Percentiles rank a stretch among this genome's conserved stretches.
These are phyloP conservation scores for Gloeophyllum trabeum DNA, from an alignment of 768 basidiomycete genomes.

Conservation along the genomic window DNA sequence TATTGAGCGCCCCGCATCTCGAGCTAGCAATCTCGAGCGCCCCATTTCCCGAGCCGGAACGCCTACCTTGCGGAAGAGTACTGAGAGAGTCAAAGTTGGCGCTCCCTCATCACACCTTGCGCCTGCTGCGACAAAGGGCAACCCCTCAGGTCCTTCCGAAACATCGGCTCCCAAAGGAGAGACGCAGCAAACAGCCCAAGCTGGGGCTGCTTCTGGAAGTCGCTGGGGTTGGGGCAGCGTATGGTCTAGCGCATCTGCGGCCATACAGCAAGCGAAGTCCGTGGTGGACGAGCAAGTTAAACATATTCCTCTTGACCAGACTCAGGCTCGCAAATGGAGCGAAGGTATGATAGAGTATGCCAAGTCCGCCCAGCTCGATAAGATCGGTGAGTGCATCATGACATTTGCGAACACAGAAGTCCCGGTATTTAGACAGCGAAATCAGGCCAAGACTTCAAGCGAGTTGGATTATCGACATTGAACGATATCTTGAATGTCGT, in stretches of 20 bases:
- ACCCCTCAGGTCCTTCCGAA: conserved; percentile 7
- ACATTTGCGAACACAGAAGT: conserved; percentile 1
- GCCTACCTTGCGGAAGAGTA: conserved; percentile 63
- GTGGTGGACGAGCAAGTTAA: conserved; percentile 94
- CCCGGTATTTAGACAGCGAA: conserved; percentile 2
- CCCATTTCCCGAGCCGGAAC: conserved; percentile 57
- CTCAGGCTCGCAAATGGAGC: conserved; percentile 82
- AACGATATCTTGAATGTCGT: conserved; percentile 92
- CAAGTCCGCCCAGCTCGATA: conserved; percentile 77
- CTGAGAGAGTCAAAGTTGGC: conserved; percentile 64
- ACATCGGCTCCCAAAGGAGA: conserved; percentile 6
- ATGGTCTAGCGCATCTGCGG: conserved; percentile 83
- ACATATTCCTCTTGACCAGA: conserved; percentile 73
- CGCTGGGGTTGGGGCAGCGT: conserved; percentile 80
- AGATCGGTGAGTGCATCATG: conserved; percentile 48
- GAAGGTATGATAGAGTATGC: conserved; percentile 82
- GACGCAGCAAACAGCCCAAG: conserved; percentile 10
- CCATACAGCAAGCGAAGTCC: conserved; percentile 75
- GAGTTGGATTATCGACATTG: conserved; percentile 79
- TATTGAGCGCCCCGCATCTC: conserved; percentile 34
- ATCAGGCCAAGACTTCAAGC: conserved; percentile 81
- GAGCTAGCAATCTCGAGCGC: conserved; percentile 52
- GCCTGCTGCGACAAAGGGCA: conserved; percentile 20
- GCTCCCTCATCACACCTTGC: conserved; percentile 21
- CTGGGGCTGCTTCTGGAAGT: conserved; percentile 15